These are phyloP conservation scores for Lasiosphaeria miniovina DNA, from an alignment of 495 filamentous ascomycete genomes.

Conservation along the genomic window DNA sequence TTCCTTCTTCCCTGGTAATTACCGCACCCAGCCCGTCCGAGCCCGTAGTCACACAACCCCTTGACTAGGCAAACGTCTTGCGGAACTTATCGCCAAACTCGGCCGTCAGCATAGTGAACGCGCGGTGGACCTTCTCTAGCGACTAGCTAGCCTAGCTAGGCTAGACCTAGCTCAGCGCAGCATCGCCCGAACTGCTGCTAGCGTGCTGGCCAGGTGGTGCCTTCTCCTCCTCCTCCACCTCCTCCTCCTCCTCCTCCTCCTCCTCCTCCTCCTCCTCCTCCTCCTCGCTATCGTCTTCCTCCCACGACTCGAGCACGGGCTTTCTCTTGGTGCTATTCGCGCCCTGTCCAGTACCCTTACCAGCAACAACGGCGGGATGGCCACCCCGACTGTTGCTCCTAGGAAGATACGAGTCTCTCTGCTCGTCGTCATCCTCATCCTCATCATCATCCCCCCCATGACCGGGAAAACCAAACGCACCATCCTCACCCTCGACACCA, in stretches of 20 bases:
- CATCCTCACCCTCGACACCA: conserved; percentile 22
- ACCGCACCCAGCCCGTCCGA: too few species aligned
- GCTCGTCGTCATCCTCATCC: conserved; percentile 39
- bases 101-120: too few species aligned
- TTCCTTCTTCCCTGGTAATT: too few species aligned
- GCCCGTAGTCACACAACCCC: too few species aligned
- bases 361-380: neutral
- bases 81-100: too few species aligned
- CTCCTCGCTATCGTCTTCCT: conserved; percentile 22
- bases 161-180: too few species aligned
- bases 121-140: too few species aligned
- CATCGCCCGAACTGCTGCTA: too few species aligned
- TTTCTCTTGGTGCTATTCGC: conserved; percentile 19
- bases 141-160: too few species aligned
- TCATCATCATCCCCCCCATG: conserved; percentile 27
- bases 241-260: neutral
- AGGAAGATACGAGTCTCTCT: conserved; percentile 16
- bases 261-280: neutral
- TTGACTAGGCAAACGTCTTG: too few species aligned
- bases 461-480: neutral
- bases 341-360: neutral
- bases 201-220: too few species aligned
- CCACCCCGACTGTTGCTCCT: neutral
- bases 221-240: too few species aligned
- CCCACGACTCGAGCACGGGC: conserved; percentile 30